Evolutionary conservation across 108 stramenopile species (phyloP).

Genomic region (Conticribra weissflogii): DNA sequence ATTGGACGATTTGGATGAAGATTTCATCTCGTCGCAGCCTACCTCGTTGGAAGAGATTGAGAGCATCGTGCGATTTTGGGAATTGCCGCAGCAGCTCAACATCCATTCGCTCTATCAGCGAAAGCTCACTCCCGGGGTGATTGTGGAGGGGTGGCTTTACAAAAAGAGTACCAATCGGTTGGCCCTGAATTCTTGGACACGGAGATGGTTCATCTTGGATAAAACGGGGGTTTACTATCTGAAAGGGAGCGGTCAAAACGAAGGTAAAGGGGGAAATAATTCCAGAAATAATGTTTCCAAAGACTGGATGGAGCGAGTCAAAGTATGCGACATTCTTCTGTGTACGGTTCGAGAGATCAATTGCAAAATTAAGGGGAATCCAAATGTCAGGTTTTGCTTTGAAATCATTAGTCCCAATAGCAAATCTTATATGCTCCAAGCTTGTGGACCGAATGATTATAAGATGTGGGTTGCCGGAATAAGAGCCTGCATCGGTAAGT

Average conservation of each 20-base stretch:
- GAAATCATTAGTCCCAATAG: conserved; percentile 91
- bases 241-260: conserved; percentile 34
- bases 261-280: conserved; percentile 50
- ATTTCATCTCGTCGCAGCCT: conserved; percentile 42
- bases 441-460: conserved; percentile 84
- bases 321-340: conserved; percentile 91
- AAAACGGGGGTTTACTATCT: conserved; percentile 83
- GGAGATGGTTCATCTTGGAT: conserved; percentile 90
- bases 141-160: conserved; percentile 89
- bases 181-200: conserved; percentile 71
- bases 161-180: conserved; percentile 76
- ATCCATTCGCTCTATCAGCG: conserved; percentile 74
- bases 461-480: conserved; percentile 88
- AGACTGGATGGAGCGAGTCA: conserved; percentile 69
- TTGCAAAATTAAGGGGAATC: conserved; percentile 62
- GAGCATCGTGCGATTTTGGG: conserved; percentile 75
- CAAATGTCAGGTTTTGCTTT: conserved; percentile 80
- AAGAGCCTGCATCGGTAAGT: conserved; percentile 57
- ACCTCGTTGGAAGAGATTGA: conserved; percentile 74
- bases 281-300: conserved; percentile 21
- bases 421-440: conserved; percentile 89
- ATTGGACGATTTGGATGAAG: conserved; percentile 51
- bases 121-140: conserved; percentile 75
- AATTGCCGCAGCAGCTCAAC: conserved; percentile 64
- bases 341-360: conserved; percentile 88